Base-by-base conservation (phyloP, 345 rosid genomes). In the Toxicodendron radicans region DNA sequence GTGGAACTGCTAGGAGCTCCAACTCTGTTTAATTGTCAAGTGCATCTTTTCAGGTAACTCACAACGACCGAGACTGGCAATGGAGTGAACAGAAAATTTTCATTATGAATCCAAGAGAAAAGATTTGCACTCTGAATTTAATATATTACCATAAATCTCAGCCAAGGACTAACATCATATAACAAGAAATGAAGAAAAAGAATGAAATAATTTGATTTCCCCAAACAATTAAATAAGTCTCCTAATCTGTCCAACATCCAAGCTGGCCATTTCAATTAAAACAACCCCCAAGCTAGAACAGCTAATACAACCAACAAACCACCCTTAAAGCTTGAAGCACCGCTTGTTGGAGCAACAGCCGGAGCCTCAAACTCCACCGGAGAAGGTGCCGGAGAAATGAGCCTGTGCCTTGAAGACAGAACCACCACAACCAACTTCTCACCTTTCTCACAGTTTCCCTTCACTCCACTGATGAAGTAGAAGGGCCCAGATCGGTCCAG, bases 401-500 rank as follows among this genome's bases (percentile, higher is more conserved):
- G 70, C 59, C 79, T 79, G 12, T 75, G 72, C 77, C 78, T 85
- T 12, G 69, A 73, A 32, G 91, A 72, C 72, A 92, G 5, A 49
- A 93, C 98, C 7, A 91, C 90, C 4, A 93, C 84, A 10, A 82
- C 63, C 70, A 95, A 32, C 87, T 90, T 92, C 88, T 92, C 92
- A 0, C 95, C 94, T 76, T 92, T 86, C 75, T 84, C 86, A 35
- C 99, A 93, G 76, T 85, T 87, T 3, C 87, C 97, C 76, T 83
- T 73, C 0, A 79, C 90, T 63, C 96, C 98, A 73, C 98, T 91
- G 73, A 95, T 85, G 86, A 91, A 93, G 77, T 86, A 95, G 76
- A 79, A 87, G 0, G 98, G 81, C 51, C 97, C 98, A 0, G 97
- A 78, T 41, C 81, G 16, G 35, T 83, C 87, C 2, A 95, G 81